Evolutionary conservation across 495 filamentous ascomycete genomes (phyloP).

Genomic region (Neurospora sp.): DNA sequence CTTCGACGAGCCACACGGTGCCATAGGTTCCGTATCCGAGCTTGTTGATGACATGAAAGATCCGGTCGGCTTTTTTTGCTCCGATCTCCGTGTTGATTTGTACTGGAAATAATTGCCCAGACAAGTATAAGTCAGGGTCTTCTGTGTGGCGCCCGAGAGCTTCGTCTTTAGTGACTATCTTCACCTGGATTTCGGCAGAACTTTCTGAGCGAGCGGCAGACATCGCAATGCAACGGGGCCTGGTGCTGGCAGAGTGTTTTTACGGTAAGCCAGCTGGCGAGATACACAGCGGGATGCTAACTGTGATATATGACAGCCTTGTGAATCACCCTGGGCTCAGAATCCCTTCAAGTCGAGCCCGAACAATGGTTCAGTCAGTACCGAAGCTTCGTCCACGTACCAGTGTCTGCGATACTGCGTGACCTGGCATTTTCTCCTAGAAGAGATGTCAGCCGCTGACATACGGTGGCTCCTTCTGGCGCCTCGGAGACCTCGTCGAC

Average conservation of each 20-base stretch:
- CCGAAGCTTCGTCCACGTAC: not conserved
- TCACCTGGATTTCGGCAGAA: not conserved
- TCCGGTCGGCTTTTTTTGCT: not conserved
- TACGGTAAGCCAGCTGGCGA: not conserved
- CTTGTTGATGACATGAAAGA: constrained; percentile 32
- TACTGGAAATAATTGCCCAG: not conserved
- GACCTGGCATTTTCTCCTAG: not conserved
- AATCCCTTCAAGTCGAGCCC: not conserved
- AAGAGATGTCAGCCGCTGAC: not conserved
- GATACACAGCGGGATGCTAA: not conserved
- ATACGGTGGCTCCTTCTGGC: too few species aligned
- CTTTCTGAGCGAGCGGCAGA: not conserved
- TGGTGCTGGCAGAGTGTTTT: not conserved
- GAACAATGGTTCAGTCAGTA: not conserved
- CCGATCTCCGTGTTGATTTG: not conserved
- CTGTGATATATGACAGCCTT: not conserved
- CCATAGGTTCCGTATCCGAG: constrained; percentile 38
- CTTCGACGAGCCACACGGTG: constrained; percentile 40
- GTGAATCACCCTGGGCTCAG: not conserved
- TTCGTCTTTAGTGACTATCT: not conserved
- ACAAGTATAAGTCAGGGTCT: not conserved
- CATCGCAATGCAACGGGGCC: not conserved
- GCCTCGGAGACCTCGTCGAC: too few species aligned
- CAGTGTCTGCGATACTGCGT: not conserved
- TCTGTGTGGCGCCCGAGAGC: not conserved